Evolutionary conservation across 2,329 filamentous ascomycete species (phyloP).

Genomic region (Penicillium sp.): DNA sequence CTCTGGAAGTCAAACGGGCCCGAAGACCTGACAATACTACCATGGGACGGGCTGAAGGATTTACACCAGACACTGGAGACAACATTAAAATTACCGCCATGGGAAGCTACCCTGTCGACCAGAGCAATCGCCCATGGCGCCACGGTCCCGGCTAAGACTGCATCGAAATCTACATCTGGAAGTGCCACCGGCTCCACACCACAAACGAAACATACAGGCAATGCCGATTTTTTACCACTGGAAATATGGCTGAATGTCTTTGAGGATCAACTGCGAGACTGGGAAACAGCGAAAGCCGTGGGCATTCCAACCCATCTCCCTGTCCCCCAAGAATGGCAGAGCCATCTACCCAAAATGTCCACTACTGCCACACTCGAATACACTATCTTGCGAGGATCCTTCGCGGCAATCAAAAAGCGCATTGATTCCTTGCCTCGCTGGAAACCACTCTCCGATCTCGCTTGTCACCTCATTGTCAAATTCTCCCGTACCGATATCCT

Average conservation of each 20-base stretch:
- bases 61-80: slow-evolving; percentile 36
- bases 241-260: slow-evolving; percentile 91
- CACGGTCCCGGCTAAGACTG: slow-evolving; percentile 6
- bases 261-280: slow-evolving; percentile 74
- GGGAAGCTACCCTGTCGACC: slow-evolving; percentile 19
- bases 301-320: slow-evolving; percentile 76
- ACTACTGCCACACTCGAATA: slow-evolving; percentile 78
- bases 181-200: slow-evolving; percentile 34
- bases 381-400: slow-evolving; percentile 72
- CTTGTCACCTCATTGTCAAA: slow-evolving; percentile 86
- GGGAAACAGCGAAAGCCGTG: slow-evolving; percentile 82
- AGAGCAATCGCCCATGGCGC: slow-evolving; percentile 15
- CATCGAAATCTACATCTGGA: slow-evolving; percentile 33
- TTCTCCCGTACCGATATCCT: slow-evolving; percentile 82
- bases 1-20: slow-evolving; percentile 73
- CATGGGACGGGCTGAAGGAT: slow-evolving; percentile 50
- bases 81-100: slow-evolving; percentile 27
- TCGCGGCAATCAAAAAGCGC: slow-evolving; percentile 70
- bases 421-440: slow-evolving; percentile 68
- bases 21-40: slow-evolving; percentile 49
- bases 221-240: slow-evolving; percentile 60
- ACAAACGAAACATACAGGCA: slow-evolving; percentile 20
- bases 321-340: slow-evolving; percentile 71
- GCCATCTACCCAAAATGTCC: slow-evolving; percentile 62
- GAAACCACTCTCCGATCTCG: slow-evolving; percentile 73